These are phyloP conservation scores for Coemansia sp. DNA, from an alignment of 192 early-diverging fungal species.

Conservation along the genomic window DNA sequence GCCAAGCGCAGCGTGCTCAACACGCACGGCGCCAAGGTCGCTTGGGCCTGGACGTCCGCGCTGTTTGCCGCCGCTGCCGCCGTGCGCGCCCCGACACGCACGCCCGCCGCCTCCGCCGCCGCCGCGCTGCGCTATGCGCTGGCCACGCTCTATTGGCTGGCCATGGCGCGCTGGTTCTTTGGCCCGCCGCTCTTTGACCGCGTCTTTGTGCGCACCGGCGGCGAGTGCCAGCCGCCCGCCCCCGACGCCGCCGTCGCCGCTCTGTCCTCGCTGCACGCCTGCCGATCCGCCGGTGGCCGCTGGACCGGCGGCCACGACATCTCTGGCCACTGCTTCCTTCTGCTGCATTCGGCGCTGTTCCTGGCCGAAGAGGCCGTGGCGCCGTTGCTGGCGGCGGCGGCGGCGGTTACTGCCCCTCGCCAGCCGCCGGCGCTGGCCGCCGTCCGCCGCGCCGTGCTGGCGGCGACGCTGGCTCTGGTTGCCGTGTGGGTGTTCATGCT, in stretches of 20 bases:
- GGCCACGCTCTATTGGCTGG: slow-evolving; percentile 79
- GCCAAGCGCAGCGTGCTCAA: slow-evolving; percentile 78
- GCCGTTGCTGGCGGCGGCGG: slow-evolving; percentile 53
- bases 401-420: slow-evolving; percentile 39
- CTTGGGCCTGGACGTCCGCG: slow-evolving; percentile 83
- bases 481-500: slow-evolving; percentile 75
- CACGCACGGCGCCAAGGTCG: slow-evolving; percentile 71
- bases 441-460: slow-evolving; percentile 28
- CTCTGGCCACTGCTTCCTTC: slow-evolving; percentile 81
- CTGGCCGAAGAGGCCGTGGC: slow-evolving; percentile 62
- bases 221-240: slow-evolving; percentile 44
- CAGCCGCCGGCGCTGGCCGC: slow-evolving; percentile 5
- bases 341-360: slow-evolving; percentile 72
- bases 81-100: slow-evolving; percentile 10
- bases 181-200: slow-evolving; percentile 80
- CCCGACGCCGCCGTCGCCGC: neutral
- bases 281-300: slow-evolving; percentile 56
- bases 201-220: slow-evolving; percentile 67
- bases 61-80: slow-evolving; percentile 53
- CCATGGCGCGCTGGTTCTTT: slow-evolving; percentile 81
- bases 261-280: slow-evolving; percentile 28
- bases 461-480: slow-evolving; percentile 45
- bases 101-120: slow-evolving; percentile 5
- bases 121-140: slow-evolving; percentile 51
- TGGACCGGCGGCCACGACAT: slow-evolving; percentile 83